phyloP scores from a whole-genome alignment of 257 asterid species.

The Cynanchum wilfordii region DNA sequence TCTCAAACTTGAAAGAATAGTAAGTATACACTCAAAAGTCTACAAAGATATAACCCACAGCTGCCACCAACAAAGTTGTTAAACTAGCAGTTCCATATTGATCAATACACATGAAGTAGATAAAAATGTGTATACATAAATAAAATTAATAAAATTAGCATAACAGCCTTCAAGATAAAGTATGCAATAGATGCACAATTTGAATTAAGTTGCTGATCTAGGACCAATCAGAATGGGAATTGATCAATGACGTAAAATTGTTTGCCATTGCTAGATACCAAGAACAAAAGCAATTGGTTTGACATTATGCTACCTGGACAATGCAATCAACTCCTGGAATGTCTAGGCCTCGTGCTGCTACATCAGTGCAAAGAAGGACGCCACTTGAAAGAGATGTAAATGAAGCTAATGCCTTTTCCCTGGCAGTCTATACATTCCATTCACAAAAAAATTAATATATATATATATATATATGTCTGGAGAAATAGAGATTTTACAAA shows the following conservation, averaged over 20 bases:
- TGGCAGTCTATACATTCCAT: conserved; percentile 44
- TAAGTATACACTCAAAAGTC: background rate
- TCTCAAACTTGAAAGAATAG: background rate
- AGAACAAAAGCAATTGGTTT: background rate
- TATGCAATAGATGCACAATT: background rate
- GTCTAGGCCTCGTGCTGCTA: conserved; percentile 97
- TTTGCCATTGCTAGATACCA: background rate
- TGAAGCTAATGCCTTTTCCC: conserved; percentile 80
- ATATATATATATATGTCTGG: background rate
- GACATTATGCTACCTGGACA: conserved; percentile 49
- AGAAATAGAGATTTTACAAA: background rate
- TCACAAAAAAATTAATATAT: background rate
- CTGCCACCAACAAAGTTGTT: background rate
- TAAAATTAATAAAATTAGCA: background rate
- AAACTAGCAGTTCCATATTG: background rate
- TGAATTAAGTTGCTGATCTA: background rate
- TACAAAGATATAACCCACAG: background rate
- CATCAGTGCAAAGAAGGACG: conserved; percentile 95
- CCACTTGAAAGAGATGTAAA: conserved; percentile 78
- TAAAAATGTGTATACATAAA: background rate
- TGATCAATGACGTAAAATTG: background rate
- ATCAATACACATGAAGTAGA: background rate
- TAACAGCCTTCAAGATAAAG: too few species aligned
- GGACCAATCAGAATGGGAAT: background rate
- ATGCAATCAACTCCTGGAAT: conserved; percentile 96